Evolutionary conservation across 1,139 yeast species (phyloP), one percentile per base, ranked within the genome.

Genomic region (Hemisphaericaspora subhashii): DNA sequence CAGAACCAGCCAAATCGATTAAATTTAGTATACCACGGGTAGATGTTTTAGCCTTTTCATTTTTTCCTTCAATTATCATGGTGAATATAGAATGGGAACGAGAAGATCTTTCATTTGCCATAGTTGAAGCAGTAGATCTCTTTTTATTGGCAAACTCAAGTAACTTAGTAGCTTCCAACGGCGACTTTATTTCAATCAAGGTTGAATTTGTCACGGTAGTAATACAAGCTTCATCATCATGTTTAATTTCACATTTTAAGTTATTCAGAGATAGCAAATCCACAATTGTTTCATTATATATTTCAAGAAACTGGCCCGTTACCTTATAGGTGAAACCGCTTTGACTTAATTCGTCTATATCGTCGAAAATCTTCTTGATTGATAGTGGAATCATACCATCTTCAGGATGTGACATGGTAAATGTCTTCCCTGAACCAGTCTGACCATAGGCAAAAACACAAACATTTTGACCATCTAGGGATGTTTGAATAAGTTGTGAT

Each of bases 391-490:
- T 87, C 72, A 92, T 81, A 16, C 98, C 98, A 53, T 81, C 83
- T 3, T 62, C 51, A 0, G 77, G 67, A 32, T 74, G 74, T 1
- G 94, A 77, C 98, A 92, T 92, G 0, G 98, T 92, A 57, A 66
- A 83, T 0, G 98, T 90, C 57, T 92, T 92, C 3, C 98, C 98
- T 0, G 97, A 89, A 0, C 98, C 98, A 0, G 98, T 92, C 62
- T 92, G 98, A 0, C 98, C 98, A 60, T 92, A 92, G 0, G 98
- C 96, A 66, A 92, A 89, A 1, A 92, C 89, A 58, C 97, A 89
- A 3, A 88, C 96, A 53, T 89, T 89, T 55, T 72, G 83, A 0
- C 98, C 98, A 64, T 92, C 96, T 22, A 92, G 61, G 0, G 95
- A 86, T 40, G 95, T 85, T 58, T 89, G 97, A 2, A 92, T 83